Base-by-base conservation (phyloP, 768 basidiomycete species). In the Rhizopogon vesiculosus region DNA sequence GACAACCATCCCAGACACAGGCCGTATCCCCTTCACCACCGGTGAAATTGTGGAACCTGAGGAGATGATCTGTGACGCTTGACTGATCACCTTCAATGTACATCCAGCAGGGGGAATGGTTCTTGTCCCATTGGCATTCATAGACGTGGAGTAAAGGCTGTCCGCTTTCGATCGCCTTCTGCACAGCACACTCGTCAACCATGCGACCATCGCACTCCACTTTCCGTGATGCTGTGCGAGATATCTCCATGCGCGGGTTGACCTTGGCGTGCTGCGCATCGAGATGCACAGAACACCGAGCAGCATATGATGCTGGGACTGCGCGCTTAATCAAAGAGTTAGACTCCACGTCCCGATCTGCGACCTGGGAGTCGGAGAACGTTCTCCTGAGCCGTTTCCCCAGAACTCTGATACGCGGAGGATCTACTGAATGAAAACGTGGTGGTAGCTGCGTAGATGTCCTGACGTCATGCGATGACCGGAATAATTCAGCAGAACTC, bases 11-110 rank as follows among this genome's bases (percentile, higher is more conserved):
- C 70, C 68, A 69, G 22, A 69, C 45, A 59, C 68, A 71, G 5
- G 66, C 61, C 22, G 66, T 69, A 43, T 61, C 59, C 1, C 68
- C 61, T 49, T 69, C 69, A 0, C 69, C 69, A 4, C 68, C 68
- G 0, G 62, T 63, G 33, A 69, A 71, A 0, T 62, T 59, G 53
- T 69, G 69, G 39, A 66, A 69, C 49, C 64, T 66, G 10, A 60
- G 58, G 56, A 69, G 64, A 54, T 69, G 69, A 54, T 69, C 69
- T 9, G 68, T 68, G 22, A 71, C 66, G 56, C 59, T 64, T 16
- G 66, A 62, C 12, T 71, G 70, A 54, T 69, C 70, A 18, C 70
- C 69, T 48, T 69, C 70, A 39, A 69, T 67, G 63, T 70, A 71
- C 69, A 69, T 69, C 1, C 68, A 58, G 16, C 69, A 69, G 2